These are phyloP conservation scores for Epichloe hybrida DNA, from an alignment of 2,329 filamentous ascomycete species.

Conservation along the genomic window DNA sequence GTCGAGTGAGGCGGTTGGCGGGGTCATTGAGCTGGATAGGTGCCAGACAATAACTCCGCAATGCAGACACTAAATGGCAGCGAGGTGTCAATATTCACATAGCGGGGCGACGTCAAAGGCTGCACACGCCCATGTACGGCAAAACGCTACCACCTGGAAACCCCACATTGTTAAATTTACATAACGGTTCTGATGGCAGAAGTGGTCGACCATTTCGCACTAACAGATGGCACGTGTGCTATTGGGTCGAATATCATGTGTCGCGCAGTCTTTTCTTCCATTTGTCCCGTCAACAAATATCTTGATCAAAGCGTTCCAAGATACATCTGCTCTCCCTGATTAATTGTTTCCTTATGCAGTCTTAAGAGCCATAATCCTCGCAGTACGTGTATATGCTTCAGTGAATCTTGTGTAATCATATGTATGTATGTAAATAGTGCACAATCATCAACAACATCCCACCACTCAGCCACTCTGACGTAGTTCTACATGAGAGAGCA, in stretches of 20 bases:
- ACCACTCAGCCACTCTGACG: neutral
- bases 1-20: neutral
- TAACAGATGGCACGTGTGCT: too few relatives aligned
- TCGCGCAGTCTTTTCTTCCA: too few relatives aligned
- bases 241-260: too few relatives aligned
- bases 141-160: neutral
- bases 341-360: too few relatives aligned
- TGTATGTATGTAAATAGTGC: neutral
- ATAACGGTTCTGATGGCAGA: too few relatives aligned
- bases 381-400: neutral
- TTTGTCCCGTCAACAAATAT: too few relatives aligned
- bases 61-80: neutral
- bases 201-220: too few relatives aligned
- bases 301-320: too few relatives aligned
- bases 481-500: constrained; percentile 64
- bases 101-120: neutral
- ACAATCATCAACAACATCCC: neutral
- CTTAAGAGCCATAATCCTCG: neutral
- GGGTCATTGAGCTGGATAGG: neutral
- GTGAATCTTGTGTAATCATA: neutral
- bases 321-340: too few relatives aligned
- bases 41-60: neutral
- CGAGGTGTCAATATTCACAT: neutral
- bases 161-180: too few relatives aligned
- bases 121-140: neutral